Evolutionary conservation across 2,329 filamentous ascomycete species (phyloP).

Genomic region (Ambrosiella beaveri): DNA sequence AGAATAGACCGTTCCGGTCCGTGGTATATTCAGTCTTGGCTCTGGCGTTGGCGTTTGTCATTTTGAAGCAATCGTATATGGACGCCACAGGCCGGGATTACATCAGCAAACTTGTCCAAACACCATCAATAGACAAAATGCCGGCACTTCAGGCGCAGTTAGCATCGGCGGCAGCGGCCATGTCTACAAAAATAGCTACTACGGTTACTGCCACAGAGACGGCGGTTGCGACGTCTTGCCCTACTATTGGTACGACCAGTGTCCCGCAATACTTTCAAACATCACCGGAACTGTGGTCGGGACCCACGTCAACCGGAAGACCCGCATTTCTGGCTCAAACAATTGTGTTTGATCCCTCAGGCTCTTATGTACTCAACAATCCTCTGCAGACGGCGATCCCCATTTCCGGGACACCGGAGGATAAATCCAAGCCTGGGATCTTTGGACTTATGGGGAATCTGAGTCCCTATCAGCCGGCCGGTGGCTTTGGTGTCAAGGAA

Average conservation of each 20-base stretch:
- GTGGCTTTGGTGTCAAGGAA: conserved; percentile 59
- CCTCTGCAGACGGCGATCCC: conserved; percentile 56
- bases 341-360: conserved; percentile 45
- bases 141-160: neutral
- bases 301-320: conserved; percentile 52
- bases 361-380: conserved; percentile 45
- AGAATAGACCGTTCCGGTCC: conserved; percentile 10
- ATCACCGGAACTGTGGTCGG: conserved; percentile 39
- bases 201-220: neutral
- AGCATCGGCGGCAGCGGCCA: conserved; percentile 5
- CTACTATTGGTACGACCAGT: conserved; percentile 19
- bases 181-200: conserved; percentile 14
- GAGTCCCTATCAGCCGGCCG: conserved; percentile 52
- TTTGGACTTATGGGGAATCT: conserved; percentile 55
- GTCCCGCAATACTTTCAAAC: conserved; percentile 49
- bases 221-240: conserved; percentile 17
- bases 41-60: conserved; percentile 23
- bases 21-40: conserved; percentile 17
- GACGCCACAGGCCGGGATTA: conserved; percentile 12
- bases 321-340: conserved; percentile 57
- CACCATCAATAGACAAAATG: neutral
- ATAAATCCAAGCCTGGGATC: conserved; percentile 33
- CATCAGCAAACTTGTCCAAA: conserved; percentile 9
- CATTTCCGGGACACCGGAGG: conserved; percentile 38
- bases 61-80: conserved; percentile 19